A percentile compares a stretch with the other conserved stretches of the same genome.
Conservation (phyloP, 73 alveolate genomes). For the Vitrella brassicaformis region DNA sequence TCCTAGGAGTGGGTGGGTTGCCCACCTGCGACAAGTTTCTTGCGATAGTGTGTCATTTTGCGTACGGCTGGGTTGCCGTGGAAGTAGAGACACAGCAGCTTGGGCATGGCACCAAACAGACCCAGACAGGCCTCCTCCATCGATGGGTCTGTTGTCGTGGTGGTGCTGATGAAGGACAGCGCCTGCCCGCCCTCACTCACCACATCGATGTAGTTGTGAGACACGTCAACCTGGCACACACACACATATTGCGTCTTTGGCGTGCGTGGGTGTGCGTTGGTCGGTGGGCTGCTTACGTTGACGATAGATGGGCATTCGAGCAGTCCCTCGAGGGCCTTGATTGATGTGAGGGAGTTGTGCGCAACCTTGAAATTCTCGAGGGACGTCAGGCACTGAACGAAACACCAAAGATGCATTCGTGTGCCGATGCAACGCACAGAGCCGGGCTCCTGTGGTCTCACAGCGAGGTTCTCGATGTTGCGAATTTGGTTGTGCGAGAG, state of each 20-base stretch:
- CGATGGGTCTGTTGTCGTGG: too few species aligned
- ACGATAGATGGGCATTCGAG: constrained; percentile 43
- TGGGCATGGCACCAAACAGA: constrained; percentile 42
- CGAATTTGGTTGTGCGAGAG: constrained; percentile 54
- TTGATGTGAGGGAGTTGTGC: not conserved
- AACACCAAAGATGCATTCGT: too few species aligned
- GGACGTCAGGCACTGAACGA: not conserved
- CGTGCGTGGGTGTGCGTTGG: too few species aligned
- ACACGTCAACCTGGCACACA: too few species aligned
- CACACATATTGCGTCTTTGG: too few species aligned
- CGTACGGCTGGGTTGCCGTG: constrained; percentile 64
- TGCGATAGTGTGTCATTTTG: constrained; percentile 51
- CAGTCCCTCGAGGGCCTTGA: constrained; percentile 37
- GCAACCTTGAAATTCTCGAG: not conserved
- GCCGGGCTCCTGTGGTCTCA: too few species aligned
- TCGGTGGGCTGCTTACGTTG: constrained; percentile 46
- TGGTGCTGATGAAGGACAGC: too few species aligned
- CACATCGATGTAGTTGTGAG: constrained; percentile 50
- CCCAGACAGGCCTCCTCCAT: too few species aligned
- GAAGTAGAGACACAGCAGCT: constrained; percentile 53
- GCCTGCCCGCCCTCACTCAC: constrained; percentile 46
- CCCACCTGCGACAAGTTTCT: constrained; percentile 50
- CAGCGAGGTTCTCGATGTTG: constrained; percentile 8
- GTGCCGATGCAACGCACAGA: too few species aligned
- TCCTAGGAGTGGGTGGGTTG: too few species aligned